Conservation (phyloP, 176 grass and related monocot species). For the Elaeis guineensis region DNA sequence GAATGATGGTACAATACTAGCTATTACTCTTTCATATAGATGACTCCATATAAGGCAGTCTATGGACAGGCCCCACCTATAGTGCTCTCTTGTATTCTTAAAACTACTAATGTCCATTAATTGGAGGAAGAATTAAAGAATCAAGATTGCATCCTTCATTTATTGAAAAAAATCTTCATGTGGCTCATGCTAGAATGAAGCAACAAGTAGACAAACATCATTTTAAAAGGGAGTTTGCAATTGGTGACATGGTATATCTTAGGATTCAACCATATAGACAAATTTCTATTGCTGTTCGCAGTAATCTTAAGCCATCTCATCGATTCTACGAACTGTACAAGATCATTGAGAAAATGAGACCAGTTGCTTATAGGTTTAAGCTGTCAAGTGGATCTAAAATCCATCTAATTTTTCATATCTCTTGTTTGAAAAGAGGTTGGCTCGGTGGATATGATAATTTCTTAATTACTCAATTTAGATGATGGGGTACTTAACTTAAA, state of each 20-base stretch:
- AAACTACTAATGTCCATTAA: neutral
- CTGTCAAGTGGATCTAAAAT: no score
- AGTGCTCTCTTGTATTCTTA: neutral
- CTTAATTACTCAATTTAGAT: neutral
- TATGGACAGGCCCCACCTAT: neutral
- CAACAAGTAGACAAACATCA: neutral
- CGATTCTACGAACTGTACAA: no score
- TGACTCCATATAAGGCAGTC: no score
- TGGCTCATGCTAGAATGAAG: neutral
- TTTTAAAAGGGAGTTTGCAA: no score
- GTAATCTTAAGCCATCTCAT: neutral
- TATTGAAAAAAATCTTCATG: neutral
- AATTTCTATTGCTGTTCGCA: neutral
- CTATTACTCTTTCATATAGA: no score
- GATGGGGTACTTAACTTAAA: no score
- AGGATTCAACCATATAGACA: neutral
- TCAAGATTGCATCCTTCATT: neutral
- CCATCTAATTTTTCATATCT: neutral
- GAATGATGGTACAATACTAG: no score
- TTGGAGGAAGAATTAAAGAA: neutral
- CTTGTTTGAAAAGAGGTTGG: neutral
- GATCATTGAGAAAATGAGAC: no score
- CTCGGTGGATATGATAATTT: neutral
- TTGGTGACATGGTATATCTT: neutral
- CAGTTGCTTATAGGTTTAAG: no score